These are phyloP conservation scores for Xylaria cubensis DNA, from an alignment of 495 filamentous ascomycete species.

Conservation along the genomic window DNA sequence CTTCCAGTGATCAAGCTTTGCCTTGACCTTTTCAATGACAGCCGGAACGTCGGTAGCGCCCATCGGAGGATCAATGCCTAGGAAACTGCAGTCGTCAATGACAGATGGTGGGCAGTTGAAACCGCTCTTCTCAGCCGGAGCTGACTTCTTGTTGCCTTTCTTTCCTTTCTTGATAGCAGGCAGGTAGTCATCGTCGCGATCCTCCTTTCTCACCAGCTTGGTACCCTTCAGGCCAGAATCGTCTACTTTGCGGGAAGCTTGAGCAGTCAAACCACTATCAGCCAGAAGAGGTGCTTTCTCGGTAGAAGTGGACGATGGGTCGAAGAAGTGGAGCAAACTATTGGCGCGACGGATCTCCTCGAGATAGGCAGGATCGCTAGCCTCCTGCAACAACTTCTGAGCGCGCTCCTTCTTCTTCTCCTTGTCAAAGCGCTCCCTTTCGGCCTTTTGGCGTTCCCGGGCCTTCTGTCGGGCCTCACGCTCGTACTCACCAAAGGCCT, in stretches of 20 bases:
- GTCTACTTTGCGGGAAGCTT: slow-evolving; percentile 82
- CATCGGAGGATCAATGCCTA: slow-evolving; percentile 87
- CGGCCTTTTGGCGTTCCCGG: slow-evolving; percentile 61
- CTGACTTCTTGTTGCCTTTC: slow-evolving; percentile 72
- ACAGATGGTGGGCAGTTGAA: slow-evolving; percentile 89
- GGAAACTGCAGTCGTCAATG: slow-evolving; percentile 83
- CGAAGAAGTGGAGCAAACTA: slow-evolving; percentile 86
- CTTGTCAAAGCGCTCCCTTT: slow-evolving; percentile 79
- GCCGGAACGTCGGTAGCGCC: slow-evolving; percentile 79
- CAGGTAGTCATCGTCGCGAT: slow-evolving; percentile 88
- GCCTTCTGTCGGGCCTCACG: slow-evolving; percentile 73
- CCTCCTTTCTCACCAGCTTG: slow-evolving; percentile 78
- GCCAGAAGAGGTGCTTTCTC: slow-evolving; percentile 71
- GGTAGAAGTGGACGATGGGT: slow-evolving; percentile 68
- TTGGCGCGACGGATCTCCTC: slow-evolving; percentile 90
- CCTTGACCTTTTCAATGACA: slow-evolving; percentile 84
- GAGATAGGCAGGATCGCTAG: slow-evolving; percentile 83
- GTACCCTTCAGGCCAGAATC: slow-evolving; percentile 78
- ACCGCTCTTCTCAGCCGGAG: slow-evolving; percentile 57
- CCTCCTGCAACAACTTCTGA: slow-evolving; percentile 85
- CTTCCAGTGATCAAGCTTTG: slow-evolving; percentile 93
- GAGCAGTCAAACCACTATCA: slow-evolving; percentile 66
- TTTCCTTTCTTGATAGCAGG: slow-evolving; percentile 89
- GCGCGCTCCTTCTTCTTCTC: slow-evolving; percentile 86
- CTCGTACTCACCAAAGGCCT: slow-evolving; percentile 81